phyloP scores from a whole-genome alignment of 305 asterid genomes.

The Rubia tinctorum region DNA sequence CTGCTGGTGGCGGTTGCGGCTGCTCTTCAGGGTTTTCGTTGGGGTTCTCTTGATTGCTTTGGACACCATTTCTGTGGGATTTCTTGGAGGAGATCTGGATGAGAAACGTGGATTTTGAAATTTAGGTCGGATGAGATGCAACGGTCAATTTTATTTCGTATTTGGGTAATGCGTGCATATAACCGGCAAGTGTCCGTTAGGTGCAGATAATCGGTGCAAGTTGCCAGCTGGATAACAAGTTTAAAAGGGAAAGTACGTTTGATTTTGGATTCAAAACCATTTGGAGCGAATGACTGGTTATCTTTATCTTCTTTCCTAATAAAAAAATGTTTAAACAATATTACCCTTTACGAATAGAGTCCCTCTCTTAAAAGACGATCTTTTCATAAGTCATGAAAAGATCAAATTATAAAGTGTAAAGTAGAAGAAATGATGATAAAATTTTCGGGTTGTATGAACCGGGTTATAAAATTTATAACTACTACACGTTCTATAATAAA shows the following conservation, averaged over 20 bases:
- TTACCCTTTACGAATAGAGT: too few relatives aligned
- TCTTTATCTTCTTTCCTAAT: too few relatives aligned
- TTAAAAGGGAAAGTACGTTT: background rate
- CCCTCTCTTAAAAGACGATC: too few relatives aligned
- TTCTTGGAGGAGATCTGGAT: background rate
- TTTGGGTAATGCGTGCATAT: background rate
- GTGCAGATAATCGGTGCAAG: too few relatives aligned
- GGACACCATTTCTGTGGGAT: slow-evolving; percentile 53
- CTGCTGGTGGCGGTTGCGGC: slow-evolving; percentile 26
- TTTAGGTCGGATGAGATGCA: slow-evolving; percentile 30
- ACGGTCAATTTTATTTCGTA: slow-evolving; percentile 53
- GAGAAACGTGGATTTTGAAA: slow-evolving; percentile 15
- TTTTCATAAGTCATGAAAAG: too few relatives aligned
- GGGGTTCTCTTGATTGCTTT: slow-evolving; percentile 72
- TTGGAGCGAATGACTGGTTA: background rate
- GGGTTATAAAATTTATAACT: too few relatives aligned
- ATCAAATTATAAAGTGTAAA: too few relatives aligned
- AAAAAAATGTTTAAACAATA: too few relatives aligned
- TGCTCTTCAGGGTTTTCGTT: slow-evolving; percentile 54
- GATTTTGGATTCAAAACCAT: background rate
- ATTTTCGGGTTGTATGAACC: too few relatives aligned
- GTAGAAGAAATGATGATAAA: too few relatives aligned
- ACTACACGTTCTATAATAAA: too few relatives aligned
- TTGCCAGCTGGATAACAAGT: slow-evolving; percentile 7
- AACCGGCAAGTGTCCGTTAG: slow-evolving; percentile 21